phyloP scores from a whole-genome alignment of 371 early-diverging fungal genomes.

The Chytridiales sp. region DNA sequence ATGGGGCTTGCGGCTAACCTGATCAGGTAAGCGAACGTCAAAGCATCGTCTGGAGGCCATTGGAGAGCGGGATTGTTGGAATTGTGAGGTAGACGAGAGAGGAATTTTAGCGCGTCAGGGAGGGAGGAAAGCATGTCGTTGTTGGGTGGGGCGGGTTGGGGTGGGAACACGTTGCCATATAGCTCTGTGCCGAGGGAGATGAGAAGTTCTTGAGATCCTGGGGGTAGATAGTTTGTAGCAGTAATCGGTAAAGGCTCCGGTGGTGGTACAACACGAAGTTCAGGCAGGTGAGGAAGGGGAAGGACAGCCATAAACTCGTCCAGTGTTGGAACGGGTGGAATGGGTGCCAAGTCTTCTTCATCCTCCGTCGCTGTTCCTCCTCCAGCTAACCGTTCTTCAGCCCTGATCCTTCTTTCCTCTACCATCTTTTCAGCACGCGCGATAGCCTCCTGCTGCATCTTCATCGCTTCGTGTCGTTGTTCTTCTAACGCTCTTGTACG shows the following conservation, averaged over 20 bases:
- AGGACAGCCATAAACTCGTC: constrained; percentile 1
- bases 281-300: constrained; percentile 10
- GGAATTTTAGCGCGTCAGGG: neutral
- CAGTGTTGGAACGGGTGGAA: neutral
- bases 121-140: too few relatives aligned
- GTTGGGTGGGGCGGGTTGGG: constrained; percentile 7
- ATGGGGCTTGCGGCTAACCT: constrained; percentile 1
- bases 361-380: neutral
- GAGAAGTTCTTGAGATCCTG: neutral
- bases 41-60: constrained; percentile 12
- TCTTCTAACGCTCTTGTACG: constrained; percentile 4
- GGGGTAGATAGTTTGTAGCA: neutral
- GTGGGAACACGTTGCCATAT: constrained; percentile 10
- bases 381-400: neutral
- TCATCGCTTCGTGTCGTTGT: neutral
- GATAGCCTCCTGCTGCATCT: neutral
- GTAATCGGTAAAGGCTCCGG: constrained; percentile 6
- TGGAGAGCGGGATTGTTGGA: neutral
- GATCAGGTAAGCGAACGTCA: constrained; percentile 2
- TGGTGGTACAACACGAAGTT: constrained; percentile 4
- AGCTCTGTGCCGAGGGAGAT: constrained; percentile 8
- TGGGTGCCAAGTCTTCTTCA: neutral
- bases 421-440: neutral
- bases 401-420: neutral
- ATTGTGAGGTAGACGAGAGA: constrained; percentile 1